phyloP scores from a whole-genome alignment of 179 eudicot genomes.

The Gypsophila paniculata region DNA sequence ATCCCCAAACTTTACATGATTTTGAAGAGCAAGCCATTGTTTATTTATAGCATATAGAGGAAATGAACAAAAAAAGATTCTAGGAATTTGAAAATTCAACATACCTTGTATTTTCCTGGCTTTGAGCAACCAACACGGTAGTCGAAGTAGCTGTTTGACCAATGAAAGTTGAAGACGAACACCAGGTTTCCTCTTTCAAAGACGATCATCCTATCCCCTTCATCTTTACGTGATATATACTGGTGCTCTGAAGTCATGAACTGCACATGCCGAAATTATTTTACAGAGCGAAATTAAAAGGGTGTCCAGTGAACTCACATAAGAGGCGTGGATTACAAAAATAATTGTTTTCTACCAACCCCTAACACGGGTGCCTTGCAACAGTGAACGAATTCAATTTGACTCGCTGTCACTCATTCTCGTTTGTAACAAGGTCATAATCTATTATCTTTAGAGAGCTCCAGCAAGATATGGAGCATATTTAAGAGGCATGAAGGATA shows the following conservation, averaged over 20 bases:
- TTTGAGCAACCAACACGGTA: conserved; percentile 77
- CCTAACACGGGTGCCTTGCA: too few species aligned
- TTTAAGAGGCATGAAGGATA: too few species aligned
- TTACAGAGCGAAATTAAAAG: neutral
- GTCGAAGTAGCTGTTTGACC: conserved; percentile 83
- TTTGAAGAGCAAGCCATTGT: neutral
- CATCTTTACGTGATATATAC: conserved; percentile 84
- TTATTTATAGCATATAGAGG: neutral
- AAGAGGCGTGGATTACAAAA: too few species aligned
- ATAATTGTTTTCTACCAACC: too few species aligned
- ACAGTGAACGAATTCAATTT: too few species aligned
- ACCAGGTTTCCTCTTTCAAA: conserved; percentile 91
- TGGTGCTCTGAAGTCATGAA: conserved; percentile 96
- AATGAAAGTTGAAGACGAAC: conserved; percentile 90
- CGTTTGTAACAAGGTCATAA: too few species aligned
- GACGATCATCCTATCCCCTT: conserved; percentile 69
- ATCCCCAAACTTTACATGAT: neutral
- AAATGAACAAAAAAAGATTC: neutral
- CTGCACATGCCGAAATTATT: conserved; percentile 38
- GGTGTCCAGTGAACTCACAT: neutral
- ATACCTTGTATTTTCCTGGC: conserved; percentile 93
- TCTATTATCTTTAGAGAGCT: too few species aligned
- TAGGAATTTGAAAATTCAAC: neutral
- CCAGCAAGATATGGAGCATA: too few species aligned
- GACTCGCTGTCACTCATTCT: too few species aligned